Evolutionary conservation across 441 rosid species (phyloP), one percentile per base, ranked within the genome.

Genomic region (Erodium moschatum): DNA sequence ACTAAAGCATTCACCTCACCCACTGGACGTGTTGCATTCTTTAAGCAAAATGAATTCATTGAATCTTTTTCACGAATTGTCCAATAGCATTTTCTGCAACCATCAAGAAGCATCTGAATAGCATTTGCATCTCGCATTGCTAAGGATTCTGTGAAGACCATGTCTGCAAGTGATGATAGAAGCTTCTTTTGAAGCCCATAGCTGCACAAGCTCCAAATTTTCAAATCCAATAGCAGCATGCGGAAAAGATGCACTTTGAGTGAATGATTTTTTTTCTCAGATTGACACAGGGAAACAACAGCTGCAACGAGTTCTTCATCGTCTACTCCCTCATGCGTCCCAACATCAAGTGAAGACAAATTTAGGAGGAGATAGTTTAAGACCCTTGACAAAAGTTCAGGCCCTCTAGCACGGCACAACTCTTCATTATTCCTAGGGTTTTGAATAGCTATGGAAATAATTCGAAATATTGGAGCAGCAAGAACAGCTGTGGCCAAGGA

Each of bases 81-180:
- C 99, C 99, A 96, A 79, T 90, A 96, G 85, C 99, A 96, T 82
- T 86, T 90, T 87, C 99, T 86, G 85, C 99, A 90, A 78, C 97
- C 96, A 86, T 96, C 99, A 75, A 96, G 93, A 83, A 96, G 98
- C 93, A 92, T 81, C 79, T 96, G 99, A 78, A 96, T 89, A 78
- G 99, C 99, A 77, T 90, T 90, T 44, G 98, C 98, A 81, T 92
- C 84, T 76, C 93, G 85, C 99, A 96, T 92, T 64, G 82, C 93
- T 48, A 75, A 74, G 75, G 96, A 88, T 82, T 96, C 98, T 20
- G 92, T 89, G 81, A 96, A 92, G 81, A 92, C 99, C 98, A 90
- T 92, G 86, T 96, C 99, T 66, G 97, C 97, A 65, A 96, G 85
- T 21, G 98, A 96, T 72, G 98, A 92, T 56, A 96, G 78, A 74